These are phyloP conservation scores for Leccinum huronense DNA, from an alignment of 1,284 basidiomycete species.

Conservation along the genomic window DNA sequence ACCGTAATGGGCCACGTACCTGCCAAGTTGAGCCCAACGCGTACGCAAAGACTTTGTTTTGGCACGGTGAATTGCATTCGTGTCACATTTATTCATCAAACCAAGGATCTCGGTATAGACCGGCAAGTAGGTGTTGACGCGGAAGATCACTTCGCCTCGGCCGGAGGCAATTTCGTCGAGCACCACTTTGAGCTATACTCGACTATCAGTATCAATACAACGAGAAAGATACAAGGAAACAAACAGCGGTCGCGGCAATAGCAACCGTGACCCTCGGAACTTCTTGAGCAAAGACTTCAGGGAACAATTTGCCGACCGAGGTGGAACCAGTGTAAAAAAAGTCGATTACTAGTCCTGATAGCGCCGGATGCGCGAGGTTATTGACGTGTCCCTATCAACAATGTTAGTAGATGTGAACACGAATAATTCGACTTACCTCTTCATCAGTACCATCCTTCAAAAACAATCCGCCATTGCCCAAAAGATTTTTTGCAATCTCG, in stretches of 20 bases:
- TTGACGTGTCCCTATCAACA: conserved; percentile 9
- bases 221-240: background rate
- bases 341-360: background rate
- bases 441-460: conserved; percentile 9
- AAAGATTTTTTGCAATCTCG: conserved; percentile 2
- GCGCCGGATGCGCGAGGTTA: conserved; percentile 7
- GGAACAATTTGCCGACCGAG: conserved; percentile 1
- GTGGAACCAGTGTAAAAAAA: conserved; percentile 7
- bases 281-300: background rate
- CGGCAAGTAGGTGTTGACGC: background rate
- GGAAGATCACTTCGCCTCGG: background rate
- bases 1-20: background rate
- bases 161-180: background rate
- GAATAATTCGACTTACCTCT: background rate
- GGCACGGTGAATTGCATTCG: background rate
- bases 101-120: background rate
- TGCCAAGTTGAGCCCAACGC: background rate
- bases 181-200: background rate
- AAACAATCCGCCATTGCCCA: conserved; percentile 1
- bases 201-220: too few relatives aligned
- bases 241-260: background rate
- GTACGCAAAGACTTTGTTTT: background rate
- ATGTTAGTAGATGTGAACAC: background rate
- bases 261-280: background rate
- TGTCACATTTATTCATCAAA: background rate